Conservation (phyloP, 2,329 filamentous ascomycete genomes). For the Gyromitra esculenta region DNA sequence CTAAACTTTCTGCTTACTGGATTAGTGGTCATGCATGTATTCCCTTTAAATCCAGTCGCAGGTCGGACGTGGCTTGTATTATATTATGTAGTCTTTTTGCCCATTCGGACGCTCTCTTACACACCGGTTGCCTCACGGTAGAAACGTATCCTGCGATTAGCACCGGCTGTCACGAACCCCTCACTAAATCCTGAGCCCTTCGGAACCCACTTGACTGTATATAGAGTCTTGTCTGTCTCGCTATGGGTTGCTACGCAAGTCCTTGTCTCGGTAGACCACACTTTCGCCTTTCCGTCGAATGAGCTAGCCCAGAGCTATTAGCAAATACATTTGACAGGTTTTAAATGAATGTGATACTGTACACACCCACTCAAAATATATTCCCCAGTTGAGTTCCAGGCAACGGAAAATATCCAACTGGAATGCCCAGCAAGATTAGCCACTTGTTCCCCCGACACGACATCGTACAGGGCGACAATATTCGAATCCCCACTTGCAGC, state of each 20-base stretch:
- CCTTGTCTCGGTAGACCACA: conserved; percentile 88
- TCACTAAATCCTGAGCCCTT: conserved; percentile 70
- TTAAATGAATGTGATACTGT: neutral
- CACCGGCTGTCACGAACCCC: conserved; percentile 82
- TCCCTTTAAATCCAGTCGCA: neutral
- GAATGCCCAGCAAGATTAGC: conserved; percentile 81
- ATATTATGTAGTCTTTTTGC: neutral
- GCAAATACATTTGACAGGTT: neutral
- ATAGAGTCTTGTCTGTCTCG: conserved; percentile 85
- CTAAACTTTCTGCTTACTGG: too few relatives aligned
- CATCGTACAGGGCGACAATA: conserved; percentile 91
- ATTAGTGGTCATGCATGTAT: neutral
- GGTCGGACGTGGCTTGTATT: neutral
- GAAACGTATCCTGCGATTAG: conserved; percentile 78
- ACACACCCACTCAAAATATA: conserved; percentile 81
- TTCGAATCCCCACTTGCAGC: conserved; percentile 90
- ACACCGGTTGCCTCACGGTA: conserved; percentile 83
- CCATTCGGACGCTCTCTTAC: conserved; percentile 59
- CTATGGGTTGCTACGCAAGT: conserved; percentile 92
- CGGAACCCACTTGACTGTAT: conserved; percentile 84
- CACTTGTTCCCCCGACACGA: conserved; percentile 89
- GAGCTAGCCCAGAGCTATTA: conserved; percentile 63
- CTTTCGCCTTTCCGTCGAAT: conserved; percentile 93
- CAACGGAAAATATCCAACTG: conserved; percentile 88
- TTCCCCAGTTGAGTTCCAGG: conserved; percentile 94